These are phyloP conservation scores for Sporisorium scitamineum DNA, from an alignment of 1,284 basidiomycete species.

Conservation along the genomic window DNA sequence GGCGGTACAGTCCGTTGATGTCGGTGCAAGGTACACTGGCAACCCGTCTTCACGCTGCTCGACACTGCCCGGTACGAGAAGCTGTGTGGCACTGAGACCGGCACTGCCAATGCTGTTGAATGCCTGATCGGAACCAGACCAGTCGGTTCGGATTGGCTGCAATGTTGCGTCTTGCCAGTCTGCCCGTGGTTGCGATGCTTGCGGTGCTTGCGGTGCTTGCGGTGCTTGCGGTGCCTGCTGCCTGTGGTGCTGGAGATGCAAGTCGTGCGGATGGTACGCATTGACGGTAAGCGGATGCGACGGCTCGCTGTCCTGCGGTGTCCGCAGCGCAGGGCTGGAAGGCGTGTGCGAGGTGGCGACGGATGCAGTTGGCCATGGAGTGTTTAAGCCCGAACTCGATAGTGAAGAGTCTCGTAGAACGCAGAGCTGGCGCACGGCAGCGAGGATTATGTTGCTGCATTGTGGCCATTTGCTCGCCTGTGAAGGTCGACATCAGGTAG, in stretches of 20 bases:
- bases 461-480: slow-evolving; percentile 24
- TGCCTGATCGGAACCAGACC: neutral
- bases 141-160: neutral
- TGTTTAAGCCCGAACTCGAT: slow-evolving; percentile 10
- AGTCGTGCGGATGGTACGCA: neutral
- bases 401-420: neutral
- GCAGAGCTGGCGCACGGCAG: slow-evolving; percentile 7
- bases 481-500: neutral
- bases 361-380: slow-evolving; percentile 15
- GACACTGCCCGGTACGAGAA: neutral
- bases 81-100: neutral
- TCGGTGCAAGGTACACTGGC: neutral
- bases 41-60: neutral
- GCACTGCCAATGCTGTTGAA: slow-evolving; percentile 4
- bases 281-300: neutral
- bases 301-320: slow-evolving; percentile 3
- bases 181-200: neutral
- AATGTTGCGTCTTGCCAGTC: neutral
- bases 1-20: neutral
- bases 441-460: slow-evolving; percentile 7
- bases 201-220: neutral
- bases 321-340: slow-evolving; percentile 14
- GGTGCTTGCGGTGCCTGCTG: too few species aligned
- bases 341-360: slow-evolving; percentile 4
- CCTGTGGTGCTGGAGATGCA: neutral